Evolutionary conservation across 768 basidiomycete species (phyloP).

Genomic region (Kwoniella shandongensis): DNA sequence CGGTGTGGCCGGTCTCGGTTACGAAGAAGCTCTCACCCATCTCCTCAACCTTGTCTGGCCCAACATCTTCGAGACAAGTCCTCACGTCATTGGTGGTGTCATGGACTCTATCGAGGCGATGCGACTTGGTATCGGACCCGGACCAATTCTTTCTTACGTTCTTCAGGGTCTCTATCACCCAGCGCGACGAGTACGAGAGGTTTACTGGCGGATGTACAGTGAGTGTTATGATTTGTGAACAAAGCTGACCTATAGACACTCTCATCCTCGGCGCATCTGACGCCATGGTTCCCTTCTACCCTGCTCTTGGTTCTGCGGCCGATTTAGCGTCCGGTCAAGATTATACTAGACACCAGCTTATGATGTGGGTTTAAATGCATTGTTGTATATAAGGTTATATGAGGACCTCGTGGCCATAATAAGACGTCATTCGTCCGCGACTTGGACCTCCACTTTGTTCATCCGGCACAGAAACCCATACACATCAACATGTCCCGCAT

Average conservation of each 20-base stretch:
- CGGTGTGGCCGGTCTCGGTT: conserved; percentile 93
- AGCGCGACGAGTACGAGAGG: conserved; percentile 93
- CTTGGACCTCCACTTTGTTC: no score
- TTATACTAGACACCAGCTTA: conserved; percentile 47
- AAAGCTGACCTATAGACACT: conserved; percentile 39
- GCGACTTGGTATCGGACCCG: conserved; percentile 92
- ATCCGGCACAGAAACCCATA: no score
- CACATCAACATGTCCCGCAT: no score
- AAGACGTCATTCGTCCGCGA: no score
- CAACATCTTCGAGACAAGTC: conserved; percentile 96
- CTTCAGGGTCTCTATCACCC: conserved; percentile 97
- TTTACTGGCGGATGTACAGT: conserved; percentile 97
- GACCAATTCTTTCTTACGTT: conserved; percentile 85
- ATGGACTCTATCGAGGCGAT: conserved; percentile 99
- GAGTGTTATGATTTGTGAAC: conserved; percentile 52
- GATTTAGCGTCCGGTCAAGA: conserved; percentile 58
- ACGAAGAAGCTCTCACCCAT: conserved; percentile 97
- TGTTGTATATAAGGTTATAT: no score
- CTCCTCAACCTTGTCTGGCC: conserved; percentile 99
- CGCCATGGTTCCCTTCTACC: conserved; percentile 92
- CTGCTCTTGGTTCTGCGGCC: conserved; percentile 82
- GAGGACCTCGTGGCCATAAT: no score
- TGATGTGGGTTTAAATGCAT: conserved; percentile 41
- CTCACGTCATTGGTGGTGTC: conserved; percentile 95
- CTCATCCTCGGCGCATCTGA: conserved; percentile 87